Evolutionary conservation across 495 filamentous ascomycete species (phyloP), one percentile per base, ranked within the genome.

Genomic region (Pyrenula aspistea): DNA sequence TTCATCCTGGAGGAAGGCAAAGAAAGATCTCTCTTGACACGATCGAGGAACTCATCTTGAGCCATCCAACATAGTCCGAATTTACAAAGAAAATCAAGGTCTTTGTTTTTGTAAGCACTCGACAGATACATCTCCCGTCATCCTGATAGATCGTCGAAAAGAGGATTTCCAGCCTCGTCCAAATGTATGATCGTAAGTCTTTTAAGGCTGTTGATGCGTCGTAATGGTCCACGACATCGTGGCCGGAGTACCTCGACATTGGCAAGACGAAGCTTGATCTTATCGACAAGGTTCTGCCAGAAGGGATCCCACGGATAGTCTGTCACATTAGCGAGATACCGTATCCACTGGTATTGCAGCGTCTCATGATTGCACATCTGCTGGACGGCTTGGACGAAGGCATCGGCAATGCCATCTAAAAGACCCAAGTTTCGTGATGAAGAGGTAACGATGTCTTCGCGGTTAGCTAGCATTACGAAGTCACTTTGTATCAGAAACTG

Each of bases 401-500:
- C 59, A n/a, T 36, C 19, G 11, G 66, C 64, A 48, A 65, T 58
- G 22, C 58, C 58, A 22, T 24, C 25, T 22, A 63, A 56, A n/a
- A 68, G 49, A 1, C 48, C 31, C 42, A 56, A 20, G 56, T 69
- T 70, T 15, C 63, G 42, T 51, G 11, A 19, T 11, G 11, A 36
- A 12, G 60, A 59, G 11, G 47, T 31, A 3, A 69, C 54, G 22
- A 77, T 66, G 59, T 73, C 71, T 53, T 77, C 60, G 10, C 74
- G 61, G 60, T 61, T 75, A 0, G 73, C 73, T 8, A 67, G 54
- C 0, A 73, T 77, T 42, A 71, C 69, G 55, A 77, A 77, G 58
- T 77, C 74, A 23, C 67, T 60, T 19, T 79, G 73, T 50, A 79
- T 75, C 2, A 75, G 55, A 50, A 79, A 79, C 69, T 77, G 51